Evolutionary conservation across 768 basidiomycete genomes (phyloP), one percentile per base, ranked within the genome.

Genomic region (Saitozyma podzolica): DNA sequence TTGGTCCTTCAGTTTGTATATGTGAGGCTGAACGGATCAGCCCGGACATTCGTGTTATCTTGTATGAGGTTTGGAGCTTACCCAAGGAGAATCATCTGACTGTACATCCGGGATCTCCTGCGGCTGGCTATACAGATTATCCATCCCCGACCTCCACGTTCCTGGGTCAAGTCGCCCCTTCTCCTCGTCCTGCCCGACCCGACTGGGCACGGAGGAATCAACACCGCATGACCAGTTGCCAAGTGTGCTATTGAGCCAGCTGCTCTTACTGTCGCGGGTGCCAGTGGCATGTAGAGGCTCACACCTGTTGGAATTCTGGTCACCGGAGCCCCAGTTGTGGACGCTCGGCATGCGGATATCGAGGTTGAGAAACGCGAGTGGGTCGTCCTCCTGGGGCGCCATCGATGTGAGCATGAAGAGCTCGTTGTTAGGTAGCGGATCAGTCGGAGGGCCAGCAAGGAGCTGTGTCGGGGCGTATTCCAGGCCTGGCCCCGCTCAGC

Each of bases 21-120:
- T 40, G 37, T 54, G 54, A 47, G 60, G 60, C 60, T 62, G 29
- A 29, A 41, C 29, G n/a, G 8, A n/a, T 56, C 53, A 56, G 47
- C 40, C 9, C 20, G n/a, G 14, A 42, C 14, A 29, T 29, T 2
- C 29, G 29, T 29, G 29, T 29, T n/a, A 29, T 19, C 19, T n/a
- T 11, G 43, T 13, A 37, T 20, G 29, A 29, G 29, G 29, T 29
- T 29, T 29, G 29, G 29, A 29, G 50, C 60, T 56, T 37, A 62
- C 60, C 60, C 60, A 62, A n/a, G 40, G 42, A 41, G 54, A 55
- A 17, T 48, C 43, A 13, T 16, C 41, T 48, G 60, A 54, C n/a
- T 54, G 54, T 9, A 53, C 60, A 50, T 62, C 60, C 13, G n/a
- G 60, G 8, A 62, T 43, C 14, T 62, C 60, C 10, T 42, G 19